Evolutionary conservation across 2,329 filamentous ascomycete genomes (phyloP).

Genomic region (Mycosphaerella sp.): DNA sequence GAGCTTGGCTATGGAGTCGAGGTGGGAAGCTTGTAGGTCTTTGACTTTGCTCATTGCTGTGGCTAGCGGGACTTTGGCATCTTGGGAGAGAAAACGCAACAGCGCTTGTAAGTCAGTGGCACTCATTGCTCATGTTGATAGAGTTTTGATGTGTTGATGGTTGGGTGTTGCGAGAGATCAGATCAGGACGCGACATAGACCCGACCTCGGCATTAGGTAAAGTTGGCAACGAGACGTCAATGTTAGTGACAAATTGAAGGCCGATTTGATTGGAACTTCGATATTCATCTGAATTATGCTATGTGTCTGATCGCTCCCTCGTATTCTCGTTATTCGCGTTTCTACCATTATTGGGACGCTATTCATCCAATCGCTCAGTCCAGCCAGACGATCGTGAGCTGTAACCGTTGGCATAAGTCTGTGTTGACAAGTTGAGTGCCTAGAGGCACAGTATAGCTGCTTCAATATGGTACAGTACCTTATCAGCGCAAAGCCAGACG

Average conservation of each 20-base stretch:
- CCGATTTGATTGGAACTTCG: background rate
- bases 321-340: background rate
- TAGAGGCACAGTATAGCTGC: background rate
- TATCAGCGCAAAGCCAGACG: background rate
- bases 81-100: conserved; percentile 53
- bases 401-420: background rate
- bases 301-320: background rate
- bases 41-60: conserved; percentile 51
- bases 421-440: background rate
- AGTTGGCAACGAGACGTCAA: background rate
- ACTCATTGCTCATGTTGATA: conserved; percentile 11
- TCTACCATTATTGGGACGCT: background rate
- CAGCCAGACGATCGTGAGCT: background rate
- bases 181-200: background rate
- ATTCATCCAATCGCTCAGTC: background rate
- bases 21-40: conserved; percentile 46
- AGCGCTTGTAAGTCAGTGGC: conserved; percentile 35
- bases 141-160: background rate
- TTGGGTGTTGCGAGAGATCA: background rate
- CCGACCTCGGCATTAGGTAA: background rate
- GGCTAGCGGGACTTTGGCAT: conserved; percentile 52
- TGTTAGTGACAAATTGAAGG: no score
- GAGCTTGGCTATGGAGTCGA: conserved; percentile 44
- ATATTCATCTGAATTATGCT: background rate
- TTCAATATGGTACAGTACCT: background rate